Percentiles rank a stretch among this genome's conserved stretches.
Conservation (phyloP, 805 yeast genomes). For the Cyberlindnera americana region DNA sequence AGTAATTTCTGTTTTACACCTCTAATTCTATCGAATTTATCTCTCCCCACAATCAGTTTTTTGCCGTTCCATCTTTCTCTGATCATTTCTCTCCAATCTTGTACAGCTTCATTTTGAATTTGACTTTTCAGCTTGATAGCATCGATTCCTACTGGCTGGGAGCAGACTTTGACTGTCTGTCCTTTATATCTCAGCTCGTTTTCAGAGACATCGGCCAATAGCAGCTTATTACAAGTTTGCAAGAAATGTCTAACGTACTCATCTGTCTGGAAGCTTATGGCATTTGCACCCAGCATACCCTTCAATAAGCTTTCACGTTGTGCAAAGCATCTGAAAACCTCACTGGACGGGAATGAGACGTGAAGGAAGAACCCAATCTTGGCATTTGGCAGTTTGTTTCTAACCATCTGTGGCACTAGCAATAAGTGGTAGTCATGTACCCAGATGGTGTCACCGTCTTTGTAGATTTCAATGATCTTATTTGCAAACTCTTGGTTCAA, state of each 20-base stretch:
- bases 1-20: constrained; percentile 85
- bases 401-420: constrained; percentile 80
- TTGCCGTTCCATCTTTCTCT: constrained; percentile 75
- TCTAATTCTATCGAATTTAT: constrained; percentile 80
- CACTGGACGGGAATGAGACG: constrained; percentile 92
- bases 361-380: constrained; percentile 90
- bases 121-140: constrained; percentile 49
- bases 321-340: constrained; percentile 91
- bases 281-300: constrained; percentile 88
- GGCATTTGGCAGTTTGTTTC: constrained; percentile 73
- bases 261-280: constrained; percentile 83
- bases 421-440: constrained; percentile 90
- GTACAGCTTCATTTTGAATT: constrained; percentile 45
- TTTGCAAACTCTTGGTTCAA: constrained; percentile 82
- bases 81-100: constrained; percentile 64
- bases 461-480: constrained; percentile 61
- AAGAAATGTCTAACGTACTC: constrained; percentile 93
- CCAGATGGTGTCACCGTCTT: constrained; percentile 81
- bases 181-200: constrained; percentile 61
- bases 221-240: constrained; percentile 81
- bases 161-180: constrained; percentile 49
- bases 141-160: constrained; percentile 79
- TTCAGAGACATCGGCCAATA: constrained; percentile 77
- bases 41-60: constrained; percentile 77
- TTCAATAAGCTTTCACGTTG: constrained; percentile 71